Evolutionary conservation across 306 rosid species (phyloP).

Genomic region (Gastrolobium bilobum): DNA sequence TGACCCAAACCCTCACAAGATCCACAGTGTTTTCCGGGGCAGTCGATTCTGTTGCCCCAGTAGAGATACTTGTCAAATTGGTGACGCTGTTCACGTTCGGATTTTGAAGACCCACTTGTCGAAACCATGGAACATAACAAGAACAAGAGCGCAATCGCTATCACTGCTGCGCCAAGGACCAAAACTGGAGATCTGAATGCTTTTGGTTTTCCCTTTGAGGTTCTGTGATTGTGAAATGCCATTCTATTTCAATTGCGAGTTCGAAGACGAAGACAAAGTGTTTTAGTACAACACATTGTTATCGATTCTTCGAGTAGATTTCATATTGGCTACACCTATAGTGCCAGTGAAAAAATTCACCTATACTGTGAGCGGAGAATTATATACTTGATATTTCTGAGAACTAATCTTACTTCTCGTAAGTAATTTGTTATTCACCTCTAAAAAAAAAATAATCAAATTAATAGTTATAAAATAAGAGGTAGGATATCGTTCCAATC

Average conservation of each 20-base stretch:
- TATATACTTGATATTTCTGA: too few species aligned
- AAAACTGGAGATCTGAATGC: slow-evolving; percentile 61
- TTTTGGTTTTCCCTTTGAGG: slow-evolving; percentile 58
- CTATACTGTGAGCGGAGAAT: too few species aligned
- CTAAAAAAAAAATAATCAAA: too few species aligned
- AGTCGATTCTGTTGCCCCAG: slow-evolving; percentile 90
- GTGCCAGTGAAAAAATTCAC: too few species aligned
- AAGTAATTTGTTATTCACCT: too few species aligned
- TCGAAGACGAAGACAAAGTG: too few species aligned
- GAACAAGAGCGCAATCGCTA: slow-evolving; percentile 60
- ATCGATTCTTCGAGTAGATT: too few species aligned
- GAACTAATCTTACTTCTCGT: too few species aligned
- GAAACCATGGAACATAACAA: slow-evolving; percentile 61
- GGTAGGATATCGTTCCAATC: too few species aligned
- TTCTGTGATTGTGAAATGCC: slow-evolving; percentile 60
- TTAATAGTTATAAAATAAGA: too few species aligned
- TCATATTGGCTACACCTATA: too few species aligned
- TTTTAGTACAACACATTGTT: too few species aligned
- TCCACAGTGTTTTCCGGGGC: slow-evolving; percentile 93
- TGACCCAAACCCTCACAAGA: slow-evolving; percentile 95
- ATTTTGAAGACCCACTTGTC: slow-evolving; percentile 49
- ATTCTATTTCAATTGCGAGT: slow-evolving; percentile 20
- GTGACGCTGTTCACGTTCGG: background rate
- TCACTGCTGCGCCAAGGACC: slow-evolving; percentile 49
- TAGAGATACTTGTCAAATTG: slow-evolving; percentile 67